Evolutionary conservation across 805 yeast species (phyloP).

Genomic region (Pichia cephalocereana): DNA sequence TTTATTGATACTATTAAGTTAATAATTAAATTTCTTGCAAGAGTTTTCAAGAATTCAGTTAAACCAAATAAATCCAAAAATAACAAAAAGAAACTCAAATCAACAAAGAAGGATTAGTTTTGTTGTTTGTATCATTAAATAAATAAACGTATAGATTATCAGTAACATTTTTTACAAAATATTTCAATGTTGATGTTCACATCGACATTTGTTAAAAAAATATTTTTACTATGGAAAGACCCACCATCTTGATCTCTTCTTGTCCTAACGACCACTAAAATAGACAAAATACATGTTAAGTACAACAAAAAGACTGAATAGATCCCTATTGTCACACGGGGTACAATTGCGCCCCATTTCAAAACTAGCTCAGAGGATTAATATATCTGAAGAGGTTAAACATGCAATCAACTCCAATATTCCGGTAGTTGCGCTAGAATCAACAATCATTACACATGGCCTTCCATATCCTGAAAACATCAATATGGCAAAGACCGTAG

Average conservation of each 20-base stretch:
- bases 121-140: too few relatives aligned
- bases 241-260: too few relatives aligned
- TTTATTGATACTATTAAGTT: conserved; percentile 9
- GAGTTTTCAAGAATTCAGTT: not conserved
- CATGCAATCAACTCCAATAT: conserved; percentile 47
- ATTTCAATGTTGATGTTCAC: too few relatives aligned
- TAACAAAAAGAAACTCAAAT: not conserved
- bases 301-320: not conserved
- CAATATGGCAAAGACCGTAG: conserved; percentile 64
- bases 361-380: not conserved
- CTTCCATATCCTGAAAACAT: conserved; percentile 73
- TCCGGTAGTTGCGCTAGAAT: conserved; percentile 79
- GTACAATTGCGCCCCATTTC: not conserved
- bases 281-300: not conserved
- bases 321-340: not conserved
- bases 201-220: too few relatives aligned
- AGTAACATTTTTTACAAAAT: too few relatives aligned
- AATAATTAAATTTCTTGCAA: not conserved
- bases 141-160: too few relatives aligned
- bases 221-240: too few relatives aligned
- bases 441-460: conserved; percentile 87
- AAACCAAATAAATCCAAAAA: not conserved
- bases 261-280: too few relatives aligned
- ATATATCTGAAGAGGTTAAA: conserved; percentile 37
- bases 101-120: too few relatives aligned